Evolutionary conservation across 495 filamentous ascomycete species (phyloP).

Genomic region (Parathielavia hyrcaniae): DNA sequence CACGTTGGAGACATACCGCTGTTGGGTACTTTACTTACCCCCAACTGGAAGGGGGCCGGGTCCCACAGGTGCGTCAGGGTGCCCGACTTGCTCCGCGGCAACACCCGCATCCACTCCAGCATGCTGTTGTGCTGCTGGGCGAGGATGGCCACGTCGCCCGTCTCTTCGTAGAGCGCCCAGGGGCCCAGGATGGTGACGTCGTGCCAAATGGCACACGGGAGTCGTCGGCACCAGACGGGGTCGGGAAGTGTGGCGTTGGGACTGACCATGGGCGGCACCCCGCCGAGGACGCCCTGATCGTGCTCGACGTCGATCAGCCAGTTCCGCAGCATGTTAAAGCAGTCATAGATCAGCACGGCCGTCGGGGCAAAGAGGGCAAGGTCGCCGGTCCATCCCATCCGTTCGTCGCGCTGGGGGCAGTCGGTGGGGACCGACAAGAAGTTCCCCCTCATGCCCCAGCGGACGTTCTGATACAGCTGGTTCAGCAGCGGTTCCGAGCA

Average conservation of each 20-base stretch:
- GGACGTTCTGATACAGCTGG: conserved; percentile 44
- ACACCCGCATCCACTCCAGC: neutral
- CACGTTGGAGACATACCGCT: no score
- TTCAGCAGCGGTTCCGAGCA: conserved; percentile 47
- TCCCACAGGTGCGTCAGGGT: neutral
- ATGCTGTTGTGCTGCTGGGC: conserved; percentile 1
- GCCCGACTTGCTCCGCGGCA: conserved; percentile 1
- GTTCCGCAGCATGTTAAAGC: conserved; percentile 23
- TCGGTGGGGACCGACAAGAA: conserved; percentile 51
- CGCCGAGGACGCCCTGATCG: conserved; percentile 27
- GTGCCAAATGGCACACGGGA: neutral
- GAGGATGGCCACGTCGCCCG: neutral
- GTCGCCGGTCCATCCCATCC: conserved; percentile 53
- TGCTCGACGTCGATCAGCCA: conserved; percentile 27
- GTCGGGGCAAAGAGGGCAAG: conserved; percentile 45
- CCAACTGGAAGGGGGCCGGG: conserved; percentile 30
- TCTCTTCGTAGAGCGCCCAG: neutral
- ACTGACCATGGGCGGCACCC: conserved; percentile 6
- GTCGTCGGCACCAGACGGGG: neutral
- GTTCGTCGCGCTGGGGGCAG: conserved; percentile 52
- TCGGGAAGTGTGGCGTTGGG: neutral
- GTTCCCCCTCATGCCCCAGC: conserved; percentile 50
- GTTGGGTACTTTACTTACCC: no score
- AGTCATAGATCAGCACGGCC: conserved; percentile 46
- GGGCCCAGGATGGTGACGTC: neutral